phyloP scores from a whole-genome alignment of 257 asterid species.

The Hygrophila difformis region DNA sequence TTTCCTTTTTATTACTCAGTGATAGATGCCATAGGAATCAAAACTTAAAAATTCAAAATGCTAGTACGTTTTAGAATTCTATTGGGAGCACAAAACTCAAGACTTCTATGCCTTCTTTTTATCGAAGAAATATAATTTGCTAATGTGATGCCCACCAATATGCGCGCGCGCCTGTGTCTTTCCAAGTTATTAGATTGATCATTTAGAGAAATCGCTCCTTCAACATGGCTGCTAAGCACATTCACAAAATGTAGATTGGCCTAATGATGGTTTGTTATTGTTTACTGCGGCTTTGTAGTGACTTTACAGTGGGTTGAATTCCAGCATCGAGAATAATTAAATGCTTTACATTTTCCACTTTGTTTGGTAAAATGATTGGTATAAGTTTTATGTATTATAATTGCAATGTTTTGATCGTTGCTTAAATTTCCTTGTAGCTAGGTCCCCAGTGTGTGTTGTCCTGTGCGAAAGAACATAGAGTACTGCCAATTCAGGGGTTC shows the following conservation, averaged over 20 bases:
- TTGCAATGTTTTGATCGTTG: constrained; percentile 14
- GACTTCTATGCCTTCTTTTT: too few relatives aligned
- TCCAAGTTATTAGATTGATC: constrained; percentile 3
- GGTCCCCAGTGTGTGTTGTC: constrained; percentile 92
- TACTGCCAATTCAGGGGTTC: constrained; percentile 67
- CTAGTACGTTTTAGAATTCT: too few relatives aligned
- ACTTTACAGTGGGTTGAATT: constrained; percentile 3
- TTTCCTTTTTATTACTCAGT: too few relatives aligned
- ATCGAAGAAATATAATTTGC: too few relatives aligned
- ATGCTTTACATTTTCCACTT: constrained; percentile 8
- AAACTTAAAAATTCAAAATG: too few relatives aligned
- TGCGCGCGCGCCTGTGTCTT: too few relatives aligned
- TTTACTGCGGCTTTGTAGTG: constrained; percentile 8
- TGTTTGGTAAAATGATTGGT: constrained; percentile 8
- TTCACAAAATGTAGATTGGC: not conserved
- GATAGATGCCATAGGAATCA: too few relatives aligned
- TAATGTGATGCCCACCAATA: too few relatives aligned
- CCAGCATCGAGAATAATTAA: constrained; percentile 5
- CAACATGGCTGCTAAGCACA: constrained; percentile 4
- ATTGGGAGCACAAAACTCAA: too few relatives aligned
- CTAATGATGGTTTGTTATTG: constrained; percentile 1
- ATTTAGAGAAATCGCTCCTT: not conserved
- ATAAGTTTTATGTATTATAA: constrained; percentile 8
- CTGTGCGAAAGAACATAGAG: constrained; percentile 87
- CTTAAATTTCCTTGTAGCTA: constrained; percentile 23